These are phyloP conservation scores for Penicillium sp. DNA, from an alignment of 2,329 filamentous ascomycete genomes.

Conservation along the genomic window DNA sequence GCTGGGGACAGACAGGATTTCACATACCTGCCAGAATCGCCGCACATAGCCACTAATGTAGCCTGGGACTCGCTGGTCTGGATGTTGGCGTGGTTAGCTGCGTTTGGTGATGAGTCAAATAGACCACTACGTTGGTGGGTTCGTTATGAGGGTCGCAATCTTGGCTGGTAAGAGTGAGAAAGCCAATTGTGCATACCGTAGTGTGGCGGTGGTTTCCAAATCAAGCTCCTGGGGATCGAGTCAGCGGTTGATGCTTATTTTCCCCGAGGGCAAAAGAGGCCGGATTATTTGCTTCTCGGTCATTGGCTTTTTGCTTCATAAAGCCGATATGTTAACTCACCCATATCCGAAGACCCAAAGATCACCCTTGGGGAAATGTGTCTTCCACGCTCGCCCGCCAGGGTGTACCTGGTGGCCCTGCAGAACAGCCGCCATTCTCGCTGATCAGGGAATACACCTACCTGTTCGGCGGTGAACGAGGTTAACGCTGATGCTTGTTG, in stretches of 20 bases:
- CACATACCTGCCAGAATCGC: conserved; percentile 91
- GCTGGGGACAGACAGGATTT: conserved; percentile 11
- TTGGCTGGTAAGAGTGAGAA: background rate
- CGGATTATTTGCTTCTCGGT: background rate
- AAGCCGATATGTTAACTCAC: conserved; percentile 56
- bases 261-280: background rate
- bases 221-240: conserved; percentile 70
- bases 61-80: conserved; percentile 82
- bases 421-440: conserved; percentile 18
- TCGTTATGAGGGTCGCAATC: background rate
- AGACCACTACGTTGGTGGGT: background rate
- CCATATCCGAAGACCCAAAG: conserved; percentile 98
- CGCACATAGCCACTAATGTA: conserved; percentile 93
- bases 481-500: background rate
- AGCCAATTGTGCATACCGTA: conserved; percentile 65
- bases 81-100: conserved; percentile 2
- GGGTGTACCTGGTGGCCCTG: conserved; percentile 28
- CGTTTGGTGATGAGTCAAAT: background rate
- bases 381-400: conserved; percentile 46
- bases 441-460: background rate
- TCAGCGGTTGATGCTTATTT: conserved; percentile 4
- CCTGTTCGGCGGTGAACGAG: background rate
- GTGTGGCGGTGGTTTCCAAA: conserved; percentile 97
- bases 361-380: conserved; percentile 57
- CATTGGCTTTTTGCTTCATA: background rate